Conservation (phyloP, 345 rosid species). For the Mallotus nudiflorus region DNA sequence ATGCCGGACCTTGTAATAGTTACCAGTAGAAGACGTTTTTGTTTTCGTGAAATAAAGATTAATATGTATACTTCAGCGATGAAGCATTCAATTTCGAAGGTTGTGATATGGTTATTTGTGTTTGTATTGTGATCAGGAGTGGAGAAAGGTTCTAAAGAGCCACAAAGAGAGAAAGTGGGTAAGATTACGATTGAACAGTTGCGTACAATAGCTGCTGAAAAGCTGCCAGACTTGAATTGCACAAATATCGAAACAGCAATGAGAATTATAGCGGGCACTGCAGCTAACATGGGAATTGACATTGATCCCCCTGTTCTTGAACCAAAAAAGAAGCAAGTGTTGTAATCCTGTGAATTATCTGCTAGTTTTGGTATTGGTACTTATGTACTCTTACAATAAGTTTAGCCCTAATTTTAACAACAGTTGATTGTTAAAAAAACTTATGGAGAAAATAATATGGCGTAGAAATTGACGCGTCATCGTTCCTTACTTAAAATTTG, state of each 20-base stretch:
- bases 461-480: too few species aligned
- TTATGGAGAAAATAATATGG: too few species aligned
- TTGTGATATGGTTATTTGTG: background rate
- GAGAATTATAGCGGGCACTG: slow-evolving; percentile 93
- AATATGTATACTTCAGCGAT: background rate
- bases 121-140: slow-evolving; percentile 50
- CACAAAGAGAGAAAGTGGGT: slow-evolving; percentile 72
- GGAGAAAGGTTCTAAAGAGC: slow-evolving; percentile 87
- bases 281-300: slow-evolving; percentile 90
- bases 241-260: slow-evolving; percentile 74
- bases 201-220: slow-evolving; percentile 68
- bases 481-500: too few species aligned
- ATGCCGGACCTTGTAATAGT: background rate
- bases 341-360: slow-evolving; percentile 23
- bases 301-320: slow-evolving; percentile 88
- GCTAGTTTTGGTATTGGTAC: background rate
- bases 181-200: slow-evolving; percentile 67
- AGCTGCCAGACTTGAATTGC: slow-evolving; percentile 85
- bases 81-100: background rate
- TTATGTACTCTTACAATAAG: too few species aligned
- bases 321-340: slow-evolving; percentile 56
- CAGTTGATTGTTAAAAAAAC: too few species aligned
- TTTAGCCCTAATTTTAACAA: too few species aligned
- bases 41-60: background rate
- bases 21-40: too few species aligned